These are phyloP conservation scores for Nitzschia sp. DNA, from an alignment of 108 stramenopile species.

Conservation along the genomic window DNA sequence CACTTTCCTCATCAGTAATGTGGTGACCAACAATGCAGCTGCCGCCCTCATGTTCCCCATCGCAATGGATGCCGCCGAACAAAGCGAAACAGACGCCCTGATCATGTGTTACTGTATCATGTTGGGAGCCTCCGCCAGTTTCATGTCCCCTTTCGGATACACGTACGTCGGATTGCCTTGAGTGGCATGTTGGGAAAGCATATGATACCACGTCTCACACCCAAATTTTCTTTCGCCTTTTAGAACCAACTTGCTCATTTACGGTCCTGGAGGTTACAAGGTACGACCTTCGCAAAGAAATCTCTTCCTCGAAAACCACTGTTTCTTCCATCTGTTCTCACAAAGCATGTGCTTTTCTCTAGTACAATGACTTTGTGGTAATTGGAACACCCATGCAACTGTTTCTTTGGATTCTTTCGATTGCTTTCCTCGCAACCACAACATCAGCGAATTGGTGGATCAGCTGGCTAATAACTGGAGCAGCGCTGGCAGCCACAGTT, in stretches of 20 bases:
- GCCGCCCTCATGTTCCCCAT: conserved; percentile 84
- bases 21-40: conserved; percentile 88
- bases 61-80: conserved; percentile 77
- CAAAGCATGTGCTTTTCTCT: neutral
- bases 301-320: neutral
- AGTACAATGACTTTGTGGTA: conserved; percentile 63
- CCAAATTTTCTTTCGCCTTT: neutral
- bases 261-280: conserved; percentile 87
- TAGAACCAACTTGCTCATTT: conserved; percentile 77
- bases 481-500: conserved; percentile 28
- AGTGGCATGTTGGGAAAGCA: neutral
- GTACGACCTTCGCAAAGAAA: neutral
- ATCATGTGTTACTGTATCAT: conserved; percentile 78
- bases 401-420: conserved; percentile 68
- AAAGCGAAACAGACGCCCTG: conserved; percentile 50
- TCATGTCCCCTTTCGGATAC: conserved; percentile 83
- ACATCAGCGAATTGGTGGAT: conserved; percentile 46
- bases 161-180: conserved; percentile 25
- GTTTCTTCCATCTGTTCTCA: neutral
- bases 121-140: conserved; percentile 81
- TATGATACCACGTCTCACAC: neutral
- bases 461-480: conserved; percentile 43
- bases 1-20: conserved; percentile 74
- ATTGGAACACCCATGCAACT: conserved; percentile 83
- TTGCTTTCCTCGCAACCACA: conserved; percentile 39